A percentile compares a stretch with the other conserved stretches of the same genome.
phyloP scores from a whole-genome alignment of 768 basidiomycete species.

The Crassisporium funariophilum region DNA sequence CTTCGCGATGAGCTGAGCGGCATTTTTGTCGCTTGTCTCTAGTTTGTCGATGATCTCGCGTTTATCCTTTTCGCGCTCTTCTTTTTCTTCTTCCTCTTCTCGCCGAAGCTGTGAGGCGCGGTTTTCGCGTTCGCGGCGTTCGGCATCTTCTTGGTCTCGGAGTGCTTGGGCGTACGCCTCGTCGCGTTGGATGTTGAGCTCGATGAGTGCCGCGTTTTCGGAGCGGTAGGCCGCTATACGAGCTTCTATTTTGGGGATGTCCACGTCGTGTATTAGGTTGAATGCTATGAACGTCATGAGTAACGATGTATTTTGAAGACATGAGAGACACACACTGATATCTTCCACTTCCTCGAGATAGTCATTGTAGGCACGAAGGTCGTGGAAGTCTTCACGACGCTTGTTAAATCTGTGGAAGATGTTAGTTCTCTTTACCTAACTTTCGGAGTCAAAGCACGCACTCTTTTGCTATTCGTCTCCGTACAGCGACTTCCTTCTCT shows the following conservation, averaged over 20 bases:
- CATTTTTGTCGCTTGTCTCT: constrained; percentile 75
- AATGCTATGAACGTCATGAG: constrained; percentile 63
- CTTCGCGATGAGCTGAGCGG: constrained; percentile 68
- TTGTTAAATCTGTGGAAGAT: constrained; percentile 83
- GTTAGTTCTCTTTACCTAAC: constrained; percentile 2
- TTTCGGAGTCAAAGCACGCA: constrained; percentile 35
- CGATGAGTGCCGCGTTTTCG: constrained; percentile 82
- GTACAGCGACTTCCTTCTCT: constrained; percentile 91
- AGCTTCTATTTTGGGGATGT: constrained; percentile 78
- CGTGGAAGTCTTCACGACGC: constrained; percentile 83
- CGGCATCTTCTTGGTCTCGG: constrained; percentile 80
- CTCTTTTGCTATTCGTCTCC: constrained; percentile 90
- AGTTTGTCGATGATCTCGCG: constrained; percentile 80
- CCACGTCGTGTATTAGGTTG: constrained; percentile 91
- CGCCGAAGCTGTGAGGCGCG: constrained; percentile 66
- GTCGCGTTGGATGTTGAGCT: constrained; percentile 81
- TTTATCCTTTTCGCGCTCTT: constrained; percentile 70
- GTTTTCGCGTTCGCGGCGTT: constrained; percentile 67
- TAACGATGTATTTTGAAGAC: constrained; percentile 4
- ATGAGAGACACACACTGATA: constrained; percentile 45
- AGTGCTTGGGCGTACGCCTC: constrained; percentile 73
- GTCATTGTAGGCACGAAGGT: constrained; percentile 84
- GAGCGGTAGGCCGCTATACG: constrained; percentile 77
- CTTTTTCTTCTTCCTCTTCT: constrained; percentile 75
- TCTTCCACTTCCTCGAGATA: constrained; percentile 97